Percentiles rank a stretch among this genome's conserved stretches.
Evolutionary conservation across 768 basidiomycete species (phyloP).

Genomic region (Boletus insuetus): DNA sequence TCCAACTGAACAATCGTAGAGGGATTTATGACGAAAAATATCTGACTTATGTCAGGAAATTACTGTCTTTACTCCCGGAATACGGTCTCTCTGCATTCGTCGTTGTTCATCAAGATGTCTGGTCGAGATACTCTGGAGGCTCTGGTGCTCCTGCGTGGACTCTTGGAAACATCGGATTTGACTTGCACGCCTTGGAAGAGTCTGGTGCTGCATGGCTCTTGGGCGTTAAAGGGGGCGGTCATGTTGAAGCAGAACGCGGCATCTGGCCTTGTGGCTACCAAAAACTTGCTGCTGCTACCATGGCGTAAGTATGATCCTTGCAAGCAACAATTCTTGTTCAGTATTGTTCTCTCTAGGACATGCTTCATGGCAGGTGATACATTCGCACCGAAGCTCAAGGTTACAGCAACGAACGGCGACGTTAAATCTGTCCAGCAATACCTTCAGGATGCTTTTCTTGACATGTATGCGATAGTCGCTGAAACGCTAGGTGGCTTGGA

Average conservation of each 20-base stretch:
- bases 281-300: conserved; percentile 89
- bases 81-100: conserved; percentile 76
- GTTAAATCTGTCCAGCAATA: conserved; percentile 73
- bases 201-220: conserved; percentile 85
- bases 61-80: conserved; percentile 67
- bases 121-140: conserved; percentile 92
- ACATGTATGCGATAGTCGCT: conserved; percentile 70
- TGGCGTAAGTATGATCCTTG: conserved; percentile 60
- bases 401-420: conserved; percentile 45
- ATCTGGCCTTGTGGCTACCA: conserved; percentile 94
- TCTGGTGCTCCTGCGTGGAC: conserved; percentile 98
- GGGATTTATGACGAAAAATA: conserved; percentile 85
- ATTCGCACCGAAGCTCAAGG: conserved; percentile 73
- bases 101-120: conserved; percentile 91
- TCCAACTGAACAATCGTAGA: conserved; percentile 36
- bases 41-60: conserved; percentile 67
- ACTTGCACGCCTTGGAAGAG: conserved; percentile 74
- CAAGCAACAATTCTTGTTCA: neutral
- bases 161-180: conserved; percentile 80
- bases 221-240: conserved; percentile 75
- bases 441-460: conserved; percentile 78
- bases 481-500: conserved; percentile 69
- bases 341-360: conserved; percentile 48
- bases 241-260: conserved; percentile 74
- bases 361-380: conserved; percentile 91